A percentile compares a stretch with the other conserved stretches of the same genome.
Conservation (phyloP, 1,284 basidiomycete genomes). For the Tilletia caries region DNA sequence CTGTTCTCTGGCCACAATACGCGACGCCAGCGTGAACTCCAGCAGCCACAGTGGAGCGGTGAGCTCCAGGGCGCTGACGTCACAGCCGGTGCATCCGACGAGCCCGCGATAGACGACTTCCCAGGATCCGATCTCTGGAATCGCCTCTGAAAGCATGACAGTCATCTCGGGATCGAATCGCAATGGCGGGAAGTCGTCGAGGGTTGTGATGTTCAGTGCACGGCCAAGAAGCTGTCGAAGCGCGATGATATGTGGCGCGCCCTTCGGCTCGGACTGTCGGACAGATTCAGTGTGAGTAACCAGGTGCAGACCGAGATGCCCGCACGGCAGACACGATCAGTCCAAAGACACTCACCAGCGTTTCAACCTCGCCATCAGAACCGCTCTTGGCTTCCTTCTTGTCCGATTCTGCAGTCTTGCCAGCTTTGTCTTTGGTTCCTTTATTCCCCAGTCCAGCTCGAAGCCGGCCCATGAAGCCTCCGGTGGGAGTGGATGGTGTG, state of each 20-base stretch:
- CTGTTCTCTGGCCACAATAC: slow-evolving; percentile 26
- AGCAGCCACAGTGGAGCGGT: slow-evolving; percentile 80
- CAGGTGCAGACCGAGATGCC: not conserved
- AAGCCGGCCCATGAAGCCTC: slow-evolving; percentile 72
- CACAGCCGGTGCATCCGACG: slow-evolving; percentile 64
- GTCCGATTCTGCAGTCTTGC: slow-evolving; percentile 48
- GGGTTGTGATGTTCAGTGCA: slow-evolving; percentile 68
- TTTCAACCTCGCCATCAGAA: slow-evolving; percentile 27
- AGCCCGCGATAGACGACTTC: slow-evolving; percentile 70
- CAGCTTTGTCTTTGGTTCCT: slow-evolving; percentile 4
- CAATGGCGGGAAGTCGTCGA: slow-evolving; percentile 70
- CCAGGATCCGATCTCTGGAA: slow-evolving; percentile 68
- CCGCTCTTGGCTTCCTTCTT: slow-evolving; percentile 49
- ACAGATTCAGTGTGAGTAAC: slow-evolving; percentile 6
- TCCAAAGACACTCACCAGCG: not conserved
- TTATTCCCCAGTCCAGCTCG: slow-evolving; percentile 66
- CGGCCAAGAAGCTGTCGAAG: slow-evolving; percentile 67
- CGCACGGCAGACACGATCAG: slow-evolving; percentile 10
- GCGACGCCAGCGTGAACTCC: slow-evolving; percentile 69
- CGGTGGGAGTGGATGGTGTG: slow-evolving; percentile 58
- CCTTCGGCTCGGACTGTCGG: slow-evolving; percentile 24
- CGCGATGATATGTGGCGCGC: slow-evolving; percentile 56
- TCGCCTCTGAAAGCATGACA: slow-evolving; percentile 79
- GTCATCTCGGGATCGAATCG: slow-evolving; percentile 65
- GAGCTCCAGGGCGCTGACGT: slow-evolving; percentile 70